Percentiles rank a stretch among this genome's conserved stretches.
phyloP scores from a whole-genome alignment of 495 filamentous ascomycete species.

The Penicillium fimorum region DNA sequence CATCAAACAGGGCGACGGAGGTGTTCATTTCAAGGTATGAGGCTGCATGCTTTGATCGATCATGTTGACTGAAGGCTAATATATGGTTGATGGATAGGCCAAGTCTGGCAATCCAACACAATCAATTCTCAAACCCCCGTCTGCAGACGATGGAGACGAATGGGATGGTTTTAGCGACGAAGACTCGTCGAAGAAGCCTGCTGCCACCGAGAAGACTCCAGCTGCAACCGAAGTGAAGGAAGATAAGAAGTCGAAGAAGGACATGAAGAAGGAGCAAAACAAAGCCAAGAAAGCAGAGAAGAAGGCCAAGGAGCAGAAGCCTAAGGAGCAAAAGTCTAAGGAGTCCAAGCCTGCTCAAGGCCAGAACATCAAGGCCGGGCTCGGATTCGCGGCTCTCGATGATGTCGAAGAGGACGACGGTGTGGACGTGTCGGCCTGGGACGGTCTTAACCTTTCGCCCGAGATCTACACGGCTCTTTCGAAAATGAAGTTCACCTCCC shows the following conservation, averaged over 20 bases:
- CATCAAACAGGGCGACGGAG: slow-evolving; percentile 44
- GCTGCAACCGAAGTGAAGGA: slow-evolving; percentile 23
- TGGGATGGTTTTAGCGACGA: slow-evolving; percentile 56
- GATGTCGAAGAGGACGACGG: slow-evolving; percentile 46
- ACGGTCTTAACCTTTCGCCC: slow-evolving; percentile 64
- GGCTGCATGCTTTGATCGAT: neutral
- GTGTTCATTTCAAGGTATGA: slow-evolving; percentile 50
- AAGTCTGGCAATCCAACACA: slow-evolving; percentile 39
- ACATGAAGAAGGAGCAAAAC: slow-evolving; percentile 19
- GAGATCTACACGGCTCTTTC: slow-evolving; percentile 69
- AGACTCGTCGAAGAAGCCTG: slow-evolving; percentile 29
- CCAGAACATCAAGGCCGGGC: slow-evolving; percentile 28
- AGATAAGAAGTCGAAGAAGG: slow-evolving; percentile 25
- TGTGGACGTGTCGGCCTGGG: slow-evolving; percentile 69
- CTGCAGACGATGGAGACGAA: slow-evolving; percentile 45
- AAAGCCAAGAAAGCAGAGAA: slow-evolving; percentile 11
- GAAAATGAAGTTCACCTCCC: slow-evolving; percentile 71
- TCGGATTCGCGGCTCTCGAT: slow-evolving; percentile 42
- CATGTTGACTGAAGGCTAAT: slow-evolving; percentile 1
- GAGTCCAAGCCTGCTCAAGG: slow-evolving; percentile 30
- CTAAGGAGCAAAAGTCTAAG: slow-evolving; percentile 29
- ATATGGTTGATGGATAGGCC: slow-evolving; percentile 25
- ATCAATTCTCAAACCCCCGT: slow-evolving; percentile 31
- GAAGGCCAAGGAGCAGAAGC: slow-evolving; percentile 19
- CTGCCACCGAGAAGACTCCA: slow-evolving; percentile 13